A percentile compares a stretch with the other conserved stretches of the same genome.
Conservation (phyloP, 306 rosid species). For the Abrus precatorius region DNA sequence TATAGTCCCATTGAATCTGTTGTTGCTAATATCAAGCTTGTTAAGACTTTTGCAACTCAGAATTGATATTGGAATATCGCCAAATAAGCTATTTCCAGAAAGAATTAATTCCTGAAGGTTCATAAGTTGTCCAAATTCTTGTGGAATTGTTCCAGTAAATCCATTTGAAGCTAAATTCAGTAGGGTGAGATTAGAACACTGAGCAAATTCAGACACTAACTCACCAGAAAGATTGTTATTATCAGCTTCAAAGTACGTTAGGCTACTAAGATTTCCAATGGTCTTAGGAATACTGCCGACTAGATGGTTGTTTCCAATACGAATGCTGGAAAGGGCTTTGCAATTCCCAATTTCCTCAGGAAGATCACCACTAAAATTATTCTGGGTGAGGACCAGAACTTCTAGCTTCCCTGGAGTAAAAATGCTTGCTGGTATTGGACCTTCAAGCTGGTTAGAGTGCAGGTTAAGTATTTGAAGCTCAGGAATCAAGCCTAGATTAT, state of each 20-base stretch:
- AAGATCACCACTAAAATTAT: conserved; percentile 68
- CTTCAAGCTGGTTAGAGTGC: conserved; percentile 90
- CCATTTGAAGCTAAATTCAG: conserved; percentile 95
- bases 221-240: conserved; percentile 87
- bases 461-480: conserved; percentile 86
- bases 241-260: conserved; percentile 97
- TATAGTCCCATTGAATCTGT: conserved; percentile 88
- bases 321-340: conserved; percentile 54
- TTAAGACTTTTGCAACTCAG: conserved; percentile 86
- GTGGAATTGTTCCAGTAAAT: conserved; percentile 80
- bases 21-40: conserved; percentile 94
- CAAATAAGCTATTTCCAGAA: conserved; percentile 80
- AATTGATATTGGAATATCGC: conserved; percentile 83
- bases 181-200: conserved; percentile 88
- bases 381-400: conserved; percentile 89
- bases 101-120: conserved; percentile 94
- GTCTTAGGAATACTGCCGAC: conserved; percentile 56
- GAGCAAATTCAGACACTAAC: conserved; percentile 70
- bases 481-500: conserved; percentile 74
- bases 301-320: conserved; percentile 60
- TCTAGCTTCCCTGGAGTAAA: conserved; percentile 83
- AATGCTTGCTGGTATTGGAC: conserved; percentile 83
- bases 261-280: conserved; percentile 86
- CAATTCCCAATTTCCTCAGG: conserved; percentile 60
- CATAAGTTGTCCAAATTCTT: conserved; percentile 82